Evolutionary conservation across 192 early-diverging fungal genomes (phyloP), one percentile per base, ranked within the genome.

Genomic region (Coemansia brasiliensis): DNA sequence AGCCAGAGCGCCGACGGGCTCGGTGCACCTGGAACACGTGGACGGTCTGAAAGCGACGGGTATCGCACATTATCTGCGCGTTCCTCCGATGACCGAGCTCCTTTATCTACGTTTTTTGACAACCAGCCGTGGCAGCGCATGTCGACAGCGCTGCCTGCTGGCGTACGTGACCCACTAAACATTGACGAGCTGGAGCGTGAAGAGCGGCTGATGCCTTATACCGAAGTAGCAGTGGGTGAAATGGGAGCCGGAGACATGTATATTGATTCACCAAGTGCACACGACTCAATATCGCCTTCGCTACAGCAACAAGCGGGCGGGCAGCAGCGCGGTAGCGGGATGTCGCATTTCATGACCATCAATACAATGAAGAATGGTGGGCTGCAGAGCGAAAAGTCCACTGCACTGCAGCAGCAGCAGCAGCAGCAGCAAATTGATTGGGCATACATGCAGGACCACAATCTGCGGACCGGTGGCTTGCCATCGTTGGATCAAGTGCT

Each of bases 381-480:
- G 26, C 16, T 35, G 3, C 16, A 42, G 20, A 49, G 57, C 45
- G 57, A 59, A 37, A 59, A 65, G 26, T 25, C 51, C 10, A 22
- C 7, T 43, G 32, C 3, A 35, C 57, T 51, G 25, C 7, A 16
- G 48, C 29, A 49, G 44, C 13, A 11, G n/a, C n/a, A n/a, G n/a
- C 57, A 59, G 25, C 7, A 16, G 48, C 29, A 49, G 44, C 13
- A 11, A 37, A 79, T 80, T n/a, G 67, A 80, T 49, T 80, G 77
- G 77, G 69, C 66, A 20, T 74, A 74, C 52, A 80, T 80, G 66
- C 70, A 80, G 57, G 78, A 80, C 68, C 72, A 81, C 55, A 81
- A 81, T 21, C 45, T 75, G 73, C 64, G 79, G 32, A 68, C 64
- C 15, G 73, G 79, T 38, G 79, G 72, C 1, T 68, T 80, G 52